These are phyloP conservation scores for Halenospora varia DNA, from an alignment of 495 filamentous ascomycete genomes.

Conservation along the genomic window DNA sequence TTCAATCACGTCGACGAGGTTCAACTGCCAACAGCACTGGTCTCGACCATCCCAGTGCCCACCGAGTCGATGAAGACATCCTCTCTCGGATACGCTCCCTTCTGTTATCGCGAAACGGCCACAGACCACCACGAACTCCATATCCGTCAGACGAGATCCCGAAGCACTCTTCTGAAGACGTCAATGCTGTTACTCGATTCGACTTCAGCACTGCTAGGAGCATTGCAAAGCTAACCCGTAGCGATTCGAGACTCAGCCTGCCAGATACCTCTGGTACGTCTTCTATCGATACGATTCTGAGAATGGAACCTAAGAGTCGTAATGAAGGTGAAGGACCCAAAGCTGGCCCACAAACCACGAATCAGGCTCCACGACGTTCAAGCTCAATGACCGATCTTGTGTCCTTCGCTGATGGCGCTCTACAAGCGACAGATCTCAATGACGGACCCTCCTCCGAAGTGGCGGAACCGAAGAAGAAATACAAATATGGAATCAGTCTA, in stretches of 20 bases:
- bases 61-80: constrained; percentile 21
- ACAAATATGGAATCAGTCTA: constrained; percentile 8
- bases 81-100: constrained; percentile 19
- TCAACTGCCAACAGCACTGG: constrained; percentile 12
- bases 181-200: neutral
- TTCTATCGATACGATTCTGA: neutral
- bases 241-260: neutral
- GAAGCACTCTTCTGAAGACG: neutral
- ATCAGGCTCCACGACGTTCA: neutral
- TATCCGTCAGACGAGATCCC: constrained; percentile 5
- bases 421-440: neutral
- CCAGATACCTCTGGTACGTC: neutral
- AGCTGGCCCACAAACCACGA: neutral
- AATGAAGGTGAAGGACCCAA: neutral
- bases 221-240: constrained; percentile 10
- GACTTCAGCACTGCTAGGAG: constrained; percentile 23
- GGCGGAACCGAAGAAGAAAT: constrained; percentile 4
- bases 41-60: constrained; percentile 17
- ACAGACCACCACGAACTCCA: constrained; percentile 10
- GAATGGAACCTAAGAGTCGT: neutral
- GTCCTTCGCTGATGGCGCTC: neutral
- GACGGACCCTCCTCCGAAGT: neutral
- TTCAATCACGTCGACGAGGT: constrained; percentile 7
- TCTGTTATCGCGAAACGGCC: constrained; percentile 11
- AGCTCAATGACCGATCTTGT: neutral